Conservation (phyloP, 306 rosid genomes). For the Cucumis hystrix region DNA sequence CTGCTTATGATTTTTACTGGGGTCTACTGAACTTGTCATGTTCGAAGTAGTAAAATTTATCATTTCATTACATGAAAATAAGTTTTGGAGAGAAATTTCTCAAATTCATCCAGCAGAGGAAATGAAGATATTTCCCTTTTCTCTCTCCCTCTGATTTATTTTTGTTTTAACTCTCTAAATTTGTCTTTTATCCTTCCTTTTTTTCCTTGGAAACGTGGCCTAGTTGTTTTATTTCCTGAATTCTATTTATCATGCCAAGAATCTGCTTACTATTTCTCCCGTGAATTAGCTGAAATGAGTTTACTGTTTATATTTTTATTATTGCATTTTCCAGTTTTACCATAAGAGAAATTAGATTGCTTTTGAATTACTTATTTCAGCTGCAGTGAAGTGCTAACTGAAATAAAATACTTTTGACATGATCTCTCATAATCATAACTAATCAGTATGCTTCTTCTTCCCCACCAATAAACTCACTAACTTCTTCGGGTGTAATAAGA, state of each 20-base stretch:
- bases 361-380: not conserved
- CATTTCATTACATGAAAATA: not conserved
- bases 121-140: not conserved
- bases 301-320: not conserved
- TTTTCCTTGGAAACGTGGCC: constrained; percentile 1
- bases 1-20: not conserved
- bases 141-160: not conserved
- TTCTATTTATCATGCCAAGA: not conserved
- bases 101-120: not conserved
- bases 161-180: not conserved
- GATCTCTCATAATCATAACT: not conserved
- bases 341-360: not conserved
- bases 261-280: constrained; percentile 7
- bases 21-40: not conserved
- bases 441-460: not conserved
- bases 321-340: not conserved
- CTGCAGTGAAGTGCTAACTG: not conserved
- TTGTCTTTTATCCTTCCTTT: not conserved
- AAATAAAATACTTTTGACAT: not conserved
- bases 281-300: not conserved
- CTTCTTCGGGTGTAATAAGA: not conserved
- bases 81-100: not conserved
- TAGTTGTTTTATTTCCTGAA: constrained; percentile 1
- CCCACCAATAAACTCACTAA: not conserved
- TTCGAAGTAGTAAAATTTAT: constrained; percentile 1